phyloP scores from a whole-genome alignment of 768 basidiomycete genomes.

The Pleurotus djamor region DNA sequence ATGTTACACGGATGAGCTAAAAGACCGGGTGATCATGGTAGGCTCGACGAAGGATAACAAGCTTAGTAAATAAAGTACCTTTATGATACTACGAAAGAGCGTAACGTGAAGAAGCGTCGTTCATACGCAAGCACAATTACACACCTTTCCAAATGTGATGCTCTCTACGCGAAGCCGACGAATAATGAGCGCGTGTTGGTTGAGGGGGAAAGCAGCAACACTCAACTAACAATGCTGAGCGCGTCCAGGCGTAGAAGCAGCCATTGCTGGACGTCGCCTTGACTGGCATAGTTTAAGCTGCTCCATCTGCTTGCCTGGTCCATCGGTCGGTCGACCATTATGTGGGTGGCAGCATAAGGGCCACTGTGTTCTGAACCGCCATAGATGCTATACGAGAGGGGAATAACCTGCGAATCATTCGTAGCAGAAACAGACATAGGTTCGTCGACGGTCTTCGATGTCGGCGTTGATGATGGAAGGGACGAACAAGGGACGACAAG shows the following conservation, averaged over 20 bases:
- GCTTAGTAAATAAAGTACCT: conserved; percentile 21
- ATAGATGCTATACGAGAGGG: conserved; percentile 48
- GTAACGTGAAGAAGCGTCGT: not conserved
- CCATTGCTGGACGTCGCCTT: conserved; percentile 66
- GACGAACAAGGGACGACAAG: not conserved
- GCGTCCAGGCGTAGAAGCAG: conserved; percentile 63
- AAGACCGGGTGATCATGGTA: conserved; percentile 6
- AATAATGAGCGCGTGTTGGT: not conserved
- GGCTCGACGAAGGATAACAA: not conserved
- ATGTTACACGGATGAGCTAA: conserved; percentile 84
- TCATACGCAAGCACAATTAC: conserved; percentile 3
- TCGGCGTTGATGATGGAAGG: not conserved
- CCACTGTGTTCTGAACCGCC: conserved; percentile 72
- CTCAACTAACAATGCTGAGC: conserved; percentile 65
- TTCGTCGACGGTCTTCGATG: not conserved
- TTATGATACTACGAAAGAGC: conserved; percentile 34
- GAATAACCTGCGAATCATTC: conserved; percentile 11
- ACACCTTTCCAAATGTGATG: conserved; percentile 82
- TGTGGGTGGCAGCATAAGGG: conserved; percentile 66
- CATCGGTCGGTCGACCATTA: conserved; percentile 57
- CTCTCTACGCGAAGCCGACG: conserved; percentile 39
- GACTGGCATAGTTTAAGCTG: conserved; percentile 60
- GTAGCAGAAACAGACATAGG: not conserved
- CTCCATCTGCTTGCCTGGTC: conserved; percentile 79
- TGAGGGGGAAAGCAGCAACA: conserved; percentile 11